Evolutionary conservation across 192 early-diverging fungal species (phyloP).

Genomic region (Oehlia diaphana): DNA sequence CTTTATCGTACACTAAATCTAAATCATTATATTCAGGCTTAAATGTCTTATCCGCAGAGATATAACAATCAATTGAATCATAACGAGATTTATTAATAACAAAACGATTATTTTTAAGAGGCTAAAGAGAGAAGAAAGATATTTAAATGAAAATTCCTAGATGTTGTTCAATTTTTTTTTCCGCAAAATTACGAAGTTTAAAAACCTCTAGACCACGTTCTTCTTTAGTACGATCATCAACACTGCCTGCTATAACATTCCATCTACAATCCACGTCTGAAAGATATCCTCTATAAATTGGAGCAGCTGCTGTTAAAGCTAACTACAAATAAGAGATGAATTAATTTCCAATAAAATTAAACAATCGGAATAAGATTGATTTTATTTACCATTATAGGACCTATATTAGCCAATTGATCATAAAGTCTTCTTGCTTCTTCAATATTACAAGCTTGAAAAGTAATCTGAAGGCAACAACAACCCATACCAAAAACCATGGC

Average conservation of each 20-base stretch:
- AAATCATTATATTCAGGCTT: conserved; percentile 94
- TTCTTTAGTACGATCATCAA: conserved; percentile 90
- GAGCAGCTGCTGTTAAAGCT: conserved; percentile 88
- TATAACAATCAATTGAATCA: conserved; percentile 89
- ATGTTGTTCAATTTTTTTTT: conserved; percentile 31
- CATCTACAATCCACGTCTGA: conserved; percentile 96
- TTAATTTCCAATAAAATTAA: neutral
- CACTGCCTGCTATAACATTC: conserved; percentile 92
- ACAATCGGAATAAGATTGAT: neutral
- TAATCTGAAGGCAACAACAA: conserved; percentile 96
- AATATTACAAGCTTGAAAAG: conserved; percentile 93
- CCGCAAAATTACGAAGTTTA: neutral
- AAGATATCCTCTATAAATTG: conserved; percentile 92
- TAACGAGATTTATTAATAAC: conserved; percentile 96
- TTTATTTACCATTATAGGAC: conserved; percentile 80
- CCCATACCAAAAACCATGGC: conserved; percentile 99
- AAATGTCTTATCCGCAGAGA: conserved; percentile 70
- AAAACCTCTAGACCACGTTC: conserved; percentile 80
- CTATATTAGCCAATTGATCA: conserved; percentile 89
- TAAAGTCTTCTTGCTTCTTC: conserved; percentile 91
- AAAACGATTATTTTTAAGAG: conserved; percentile 70
- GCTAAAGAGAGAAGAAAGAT: conserved; percentile 43
- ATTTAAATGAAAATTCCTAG: conserved; percentile 1
- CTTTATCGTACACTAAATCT: conserved; percentile 74
- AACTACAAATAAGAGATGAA: conserved; percentile 44